A percentile compares a stretch with the other conserved stretches of the same genome.
Evolutionary conservation across 2,329 filamentous ascomycete genomes (phyloP).

Genomic region (Gliomastix tumulicola): DNA sequence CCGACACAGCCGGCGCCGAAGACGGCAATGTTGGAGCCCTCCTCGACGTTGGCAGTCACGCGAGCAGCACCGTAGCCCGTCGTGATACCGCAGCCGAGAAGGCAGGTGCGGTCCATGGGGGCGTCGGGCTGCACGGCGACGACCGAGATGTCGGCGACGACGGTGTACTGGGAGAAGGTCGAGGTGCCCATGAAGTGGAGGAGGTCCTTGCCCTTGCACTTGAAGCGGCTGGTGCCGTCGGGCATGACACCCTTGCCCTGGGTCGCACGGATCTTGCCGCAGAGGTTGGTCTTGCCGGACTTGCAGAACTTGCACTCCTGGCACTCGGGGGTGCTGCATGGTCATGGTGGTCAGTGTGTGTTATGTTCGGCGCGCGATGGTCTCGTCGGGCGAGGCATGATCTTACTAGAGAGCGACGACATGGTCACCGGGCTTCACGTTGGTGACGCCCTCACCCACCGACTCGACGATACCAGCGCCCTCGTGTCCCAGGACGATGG

Average conservation of each 20-base stretch:
- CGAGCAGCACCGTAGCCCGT: slow-evolving; percentile 95
- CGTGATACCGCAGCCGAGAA: slow-evolving; percentile 97
- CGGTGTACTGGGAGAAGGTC: slow-evolving; percentile 98
- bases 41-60: slow-evolving; percentile 87
- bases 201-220: slow-evolving; percentile 87
- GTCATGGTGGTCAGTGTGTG: not conserved
- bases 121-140: slow-evolving; percentile 87
- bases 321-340: slow-evolving; percentile 82
- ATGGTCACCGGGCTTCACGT: slow-evolving; percentile 88
- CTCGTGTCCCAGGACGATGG: slow-evolving; percentile 83
- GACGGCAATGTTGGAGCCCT: slow-evolving; percentile 82
- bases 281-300: slow-evolving; percentile 98
- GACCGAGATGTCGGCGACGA: slow-evolving; percentile 96
- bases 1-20: slow-evolving; percentile 97
- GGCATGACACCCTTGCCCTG: slow-evolving; percentile 97
- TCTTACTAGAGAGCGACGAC: slow-evolving; percentile 80
- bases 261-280: slow-evolving; percentile 96
- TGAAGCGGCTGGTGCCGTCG: slow-evolving; percentile 92
- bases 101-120: slow-evolving; percentile 90
- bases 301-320: slow-evolving; percentile 99
- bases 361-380: not conserved
- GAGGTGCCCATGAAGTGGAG: slow-evolving; percentile 99
- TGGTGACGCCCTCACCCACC: slow-evolving; percentile 89
- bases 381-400: slow-evolving; percentile 9
- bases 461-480: slow-evolving; percentile 90